Base-by-base conservation (phyloP, 306 rosid genomes). In the Comarum palustre region DNA sequence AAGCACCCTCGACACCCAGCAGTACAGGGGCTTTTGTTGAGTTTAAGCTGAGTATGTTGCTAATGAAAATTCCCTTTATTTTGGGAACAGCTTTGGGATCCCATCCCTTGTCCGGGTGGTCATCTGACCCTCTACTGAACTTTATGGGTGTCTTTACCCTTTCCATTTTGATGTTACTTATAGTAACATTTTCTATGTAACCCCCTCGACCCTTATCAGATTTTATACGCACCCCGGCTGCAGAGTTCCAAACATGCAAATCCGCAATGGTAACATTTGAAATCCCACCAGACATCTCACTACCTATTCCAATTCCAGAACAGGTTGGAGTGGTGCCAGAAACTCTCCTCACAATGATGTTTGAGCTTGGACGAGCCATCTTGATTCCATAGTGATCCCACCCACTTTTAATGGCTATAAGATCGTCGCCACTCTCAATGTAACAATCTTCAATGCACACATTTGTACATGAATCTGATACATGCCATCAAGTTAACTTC, bases 211-310 rank as follows among this genome's bases (percentile, higher is more conserved):
- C 97, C 39, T 83, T 82, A 51, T 94, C 99, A 0, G 96, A 89
- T 74, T 94, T 94, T 52, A 95, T 79, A 7, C 96, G 89, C 77
- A 95, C 81, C 20, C 97, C 96, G 1, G 92, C 96, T 1, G 96
- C 96, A 9, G 93, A 95, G 78, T 95, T 78, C 97, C 97, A 88
- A 67, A 95, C 77, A 71, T 91, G 96, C 85, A 95, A 72, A 86
- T 90, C 73, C 80, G 91, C 92, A 9, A 95, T 84, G 46, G 77
- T 86, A 20, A 91, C 75, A 66, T 95, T 90, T 62, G 96, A 88
- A 48, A 91, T 83, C 70, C 99, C 99, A 46, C 99, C 96, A 4
- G 97, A 91, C 99, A 94, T 94, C 75, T 94, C 99, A 36, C 97
- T 94, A 13, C 99, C 99, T 80, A 95, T 90, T 83, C 97, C 99